Evolutionary conservation across 1,139 yeast genomes (phyloP), one percentile per base, ranked within the genome.

Genomic region (Zygosaccharomyces pseudobailii): DNA sequence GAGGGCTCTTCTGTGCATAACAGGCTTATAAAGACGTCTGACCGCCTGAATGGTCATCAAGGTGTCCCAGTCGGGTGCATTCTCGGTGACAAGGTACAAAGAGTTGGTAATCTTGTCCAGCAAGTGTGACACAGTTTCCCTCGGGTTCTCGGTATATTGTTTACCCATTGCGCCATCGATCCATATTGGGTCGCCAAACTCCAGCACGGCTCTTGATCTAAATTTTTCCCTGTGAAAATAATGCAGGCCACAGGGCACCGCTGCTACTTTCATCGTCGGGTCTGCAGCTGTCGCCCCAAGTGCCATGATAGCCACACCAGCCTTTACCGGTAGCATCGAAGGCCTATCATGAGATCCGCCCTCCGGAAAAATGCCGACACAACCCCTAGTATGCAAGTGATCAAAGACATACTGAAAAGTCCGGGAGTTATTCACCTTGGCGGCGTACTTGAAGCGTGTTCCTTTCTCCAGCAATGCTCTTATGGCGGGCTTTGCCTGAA

Each of bases 281-380:
- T 81, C 78, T 25, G 72, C 71, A 10, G 82, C 82, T 62, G 78
- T 77, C 1, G 90, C 84, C 10, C 92, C 90, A 27, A 84, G 67
- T 0, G 90, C 92, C 92, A 84, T 84, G 13, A 84, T 79, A 0
- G 87, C 90, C 27, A 84, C 89, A 22, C 92, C 92, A 0, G 90
- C 88, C 62, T 84, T 84, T 56, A 84, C 73, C 0, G 90, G 92
- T 38, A 84, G 68, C 45, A 84, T 67, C 47, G 84, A 85, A 1
- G 89, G 81, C 54, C 90, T 73, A 60, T 84, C 92, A 60, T 84
- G 92, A n/a, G 88, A 80, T 0, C 89, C 89, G 20, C 59, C 59
- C 21, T 49, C 52, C 17, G 52, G 89, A 56, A 84, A 84, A 41
- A 84, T 82, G 1, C 87, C 87, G 46, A 84, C 72, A 17, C 80